Base-by-base conservation (phyloP, 2,329 filamentous ascomycete genomes). In the Volutella citrinella region DNA sequence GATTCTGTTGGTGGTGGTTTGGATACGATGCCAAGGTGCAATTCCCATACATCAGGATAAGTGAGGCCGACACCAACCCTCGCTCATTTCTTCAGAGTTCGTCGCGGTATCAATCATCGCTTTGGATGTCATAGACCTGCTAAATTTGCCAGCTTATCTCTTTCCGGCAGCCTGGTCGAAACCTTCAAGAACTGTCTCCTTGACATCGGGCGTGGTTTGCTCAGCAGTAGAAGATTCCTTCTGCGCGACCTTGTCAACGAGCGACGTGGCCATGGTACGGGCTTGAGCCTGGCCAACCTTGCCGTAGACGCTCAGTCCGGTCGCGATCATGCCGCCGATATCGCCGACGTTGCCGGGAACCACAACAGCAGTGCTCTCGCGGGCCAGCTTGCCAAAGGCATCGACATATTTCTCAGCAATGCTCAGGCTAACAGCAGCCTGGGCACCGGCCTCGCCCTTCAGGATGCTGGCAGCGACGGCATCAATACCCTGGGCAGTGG, bases 361-460 rank as follows among this genome's bases (percentile, higher is more conserved):
- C 14, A 98, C 88, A 18, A 98, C 84, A 5, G 89, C 87, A 5
- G 93, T 98, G 52, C 93, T 88, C 70, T 98, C 90, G 67, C 91
- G 93, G 31, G 93, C 93, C 50, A 98, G 71, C 58, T 90, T 87
- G 49, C 78, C 83, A 56, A 97, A 98, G 5, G 93, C 93, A 27
- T 94, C 91, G 32, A 98, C 93, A 54, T 98, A 98, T 66, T 96
- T 95, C 76, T 98, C 93, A 0, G 93, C 93, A 8, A 98, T 87
- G 11, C 77, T 87, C 43, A 98, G 66, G 54, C 87, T 90, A 27
- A 98, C 76, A 17, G 93, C 93, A 20, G 80, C 79, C 59, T 93
- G 84, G 3, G 93, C 93, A 35, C 82, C 75, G 36, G 79, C 74
- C 47, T 84, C 72, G 36, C 90, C 90, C 29, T 82, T 69, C 13